Conservation (phyloP, 2,329 filamentous ascomycete species). For the Coniochaeta sp. region DNA sequence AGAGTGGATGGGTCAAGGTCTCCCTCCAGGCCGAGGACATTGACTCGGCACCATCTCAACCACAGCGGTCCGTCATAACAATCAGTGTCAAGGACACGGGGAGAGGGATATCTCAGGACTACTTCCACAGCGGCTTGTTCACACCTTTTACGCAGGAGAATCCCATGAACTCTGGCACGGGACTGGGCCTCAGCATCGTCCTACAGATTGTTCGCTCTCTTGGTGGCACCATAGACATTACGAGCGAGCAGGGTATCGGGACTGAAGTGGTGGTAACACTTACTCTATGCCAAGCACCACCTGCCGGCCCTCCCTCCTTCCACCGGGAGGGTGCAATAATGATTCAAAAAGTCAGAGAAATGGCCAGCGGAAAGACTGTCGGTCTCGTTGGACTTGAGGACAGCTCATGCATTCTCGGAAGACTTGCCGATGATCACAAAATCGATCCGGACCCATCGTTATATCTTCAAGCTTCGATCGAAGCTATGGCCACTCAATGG, state of each 20-base stretch:
- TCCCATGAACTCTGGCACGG: constrained; percentile 49
- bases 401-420: neutral
- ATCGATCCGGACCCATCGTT: neutral
- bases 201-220: constrained; percentile 50
- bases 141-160: constrained; percentile 61
- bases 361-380: constrained; percentile 1
- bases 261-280: constrained; percentile 11
- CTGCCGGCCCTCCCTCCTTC: neutral
- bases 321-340: neutral
- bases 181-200: constrained; percentile 60
- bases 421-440: neutral
- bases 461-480: neutral
- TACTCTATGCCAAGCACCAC: neutral
- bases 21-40: constrained; percentile 4
- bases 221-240: constrained; percentile 51
- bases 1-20: constrained; percentile 14
- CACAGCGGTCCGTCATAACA: constrained; percentile 42
- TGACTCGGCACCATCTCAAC: neutral
- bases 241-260: constrained; percentile 31
- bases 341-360: neutral
- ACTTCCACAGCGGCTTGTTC: constrained; percentile 52
- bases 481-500: neutral
- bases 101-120: constrained; percentile 57
- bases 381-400: neutral
- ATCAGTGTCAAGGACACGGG: constrained; percentile 57